Percentiles rank a stretch among this genome's conserved stretches.
phyloP scores from a whole-genome alignment of 2,329 filamentous ascomycete species.

The Sporothrix sp. region DNA sequence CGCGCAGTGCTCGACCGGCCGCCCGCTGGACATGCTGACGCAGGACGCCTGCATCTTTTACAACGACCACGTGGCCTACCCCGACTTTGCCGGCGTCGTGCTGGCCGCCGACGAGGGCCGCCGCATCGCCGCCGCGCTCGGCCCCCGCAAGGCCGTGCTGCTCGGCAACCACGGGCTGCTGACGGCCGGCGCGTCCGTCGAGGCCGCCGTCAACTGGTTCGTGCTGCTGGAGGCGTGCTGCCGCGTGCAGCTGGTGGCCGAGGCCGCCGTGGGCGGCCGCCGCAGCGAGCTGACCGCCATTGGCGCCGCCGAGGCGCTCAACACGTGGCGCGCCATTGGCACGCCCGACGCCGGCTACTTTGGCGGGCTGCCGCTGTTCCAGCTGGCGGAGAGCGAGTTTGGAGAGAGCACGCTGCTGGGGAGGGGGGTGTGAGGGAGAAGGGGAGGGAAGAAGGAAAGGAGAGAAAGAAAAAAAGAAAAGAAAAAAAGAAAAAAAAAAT shows the following conservation, averaged over 20 bases:
- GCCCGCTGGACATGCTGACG: conserved; percentile 54
- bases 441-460: too few species aligned
- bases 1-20: conserved; percentile 53
- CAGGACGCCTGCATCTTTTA: conserved; percentile 55
- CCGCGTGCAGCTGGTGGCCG: conserved; percentile 41
- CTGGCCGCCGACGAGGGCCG: conserved; percentile 41
- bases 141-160: conserved; percentile 40
- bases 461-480: too few species aligned
- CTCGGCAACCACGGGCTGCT: conserved; percentile 47
- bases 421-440: conserved; percentile 15
- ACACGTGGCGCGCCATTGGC: conserved; percentile 20
- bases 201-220: conserved; percentile 46
- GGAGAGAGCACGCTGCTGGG: conserved; percentile 21
- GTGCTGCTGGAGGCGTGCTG: conserved; percentile 40
- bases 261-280: conserved; percentile 50
- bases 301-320: conserved; percentile 18
- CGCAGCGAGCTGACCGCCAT: conserved; percentile 30
- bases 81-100: conserved; percentile 42
- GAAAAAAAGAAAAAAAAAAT: too few species aligned
- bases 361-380: conserved; percentile 22
- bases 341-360: conserved; percentile 17
- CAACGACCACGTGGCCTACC: conserved; percentile 35
- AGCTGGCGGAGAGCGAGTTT: conserved; percentile 22
- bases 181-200: conserved; percentile 40
- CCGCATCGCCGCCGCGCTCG: conserved; percentile 38